Percentiles rank a stretch among this genome's conserved stretches.
These are phyloP conservation scores for Coemansia sp. DNA, from an alignment of 192 early-diverging fungal species.

Conservation along the genomic window DNA sequence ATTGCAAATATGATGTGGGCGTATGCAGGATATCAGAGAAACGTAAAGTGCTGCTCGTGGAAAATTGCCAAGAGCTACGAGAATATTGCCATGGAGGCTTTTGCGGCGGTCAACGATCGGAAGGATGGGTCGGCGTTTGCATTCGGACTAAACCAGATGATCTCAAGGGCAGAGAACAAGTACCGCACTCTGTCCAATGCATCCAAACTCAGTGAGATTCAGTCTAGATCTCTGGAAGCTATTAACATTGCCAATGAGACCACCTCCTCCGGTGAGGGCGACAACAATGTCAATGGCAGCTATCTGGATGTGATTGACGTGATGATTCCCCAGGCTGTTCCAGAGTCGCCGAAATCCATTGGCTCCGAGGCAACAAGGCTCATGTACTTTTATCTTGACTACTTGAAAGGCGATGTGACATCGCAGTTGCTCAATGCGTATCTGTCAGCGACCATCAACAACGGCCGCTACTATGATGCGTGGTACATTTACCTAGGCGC, in stretches of 20 bases:
- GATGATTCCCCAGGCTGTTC: conserved; percentile 48
- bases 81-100: conserved; percentile 37
- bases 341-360: conserved; percentile 23
- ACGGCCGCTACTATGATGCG: conserved; percentile 53
- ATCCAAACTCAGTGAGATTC: conserved; percentile 30
- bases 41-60: conserved; percentile 46
- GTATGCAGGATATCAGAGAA: conserved; percentile 56
- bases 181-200: conserved; percentile 7
- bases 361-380: conserved; percentile 35
- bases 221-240: conserved; percentile 22
- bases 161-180: conserved; percentile 13
- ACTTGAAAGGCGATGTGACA: conserved; percentile 48
- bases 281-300: conserved; percentile 16
- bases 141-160: neutral
- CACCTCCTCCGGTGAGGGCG: neutral
- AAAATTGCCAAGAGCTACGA: conserved; percentile 34
- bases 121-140: conserved; percentile 1
- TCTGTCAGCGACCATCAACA: conserved; percentile 58
- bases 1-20: conserved; percentile 73
- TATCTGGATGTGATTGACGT: conserved; percentile 27
- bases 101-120: conserved; percentile 23
- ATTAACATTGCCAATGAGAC: conserved; percentile 7
- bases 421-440: conserved; percentile 63
- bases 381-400: conserved; percentile 39
- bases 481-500: conserved; percentile 55